Conservation (phyloP, 371 early-diverging fungal genomes). For the Syncephalastrum monosporum region DNA sequence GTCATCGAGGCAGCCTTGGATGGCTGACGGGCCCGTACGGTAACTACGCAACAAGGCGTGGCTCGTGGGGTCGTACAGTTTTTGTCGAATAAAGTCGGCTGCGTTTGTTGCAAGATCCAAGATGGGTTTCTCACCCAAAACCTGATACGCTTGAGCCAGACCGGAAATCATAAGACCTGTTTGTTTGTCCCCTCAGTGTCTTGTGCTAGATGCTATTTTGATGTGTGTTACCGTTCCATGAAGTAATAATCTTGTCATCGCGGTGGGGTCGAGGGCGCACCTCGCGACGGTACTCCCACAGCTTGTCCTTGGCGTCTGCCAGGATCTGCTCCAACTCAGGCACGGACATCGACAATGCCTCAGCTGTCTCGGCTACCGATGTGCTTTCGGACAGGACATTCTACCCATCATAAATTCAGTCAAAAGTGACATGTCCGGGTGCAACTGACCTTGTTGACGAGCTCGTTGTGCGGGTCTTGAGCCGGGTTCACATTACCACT, state of each 20-base stretch:
- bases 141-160: conserved; percentile 47
- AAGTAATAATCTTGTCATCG: conserved; percentile 60
- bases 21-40: conserved; percentile 47
- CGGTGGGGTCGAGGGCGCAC: conserved; percentile 59
- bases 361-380: conserved; percentile 7
- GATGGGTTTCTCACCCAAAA: conserved; percentile 29
- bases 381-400: conserved; percentile 14
- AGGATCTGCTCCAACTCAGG: conserved; percentile 3
- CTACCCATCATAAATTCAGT: background rate
- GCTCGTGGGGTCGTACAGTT: conserved; percentile 38
- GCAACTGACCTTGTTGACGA: conserved; percentile 46
- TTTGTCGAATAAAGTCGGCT: conserved; percentile 48
- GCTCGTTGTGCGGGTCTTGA: conserved; percentile 62
- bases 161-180: conserved; percentile 59
- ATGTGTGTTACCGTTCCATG: conserved; percentile 46
- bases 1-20: conserved; percentile 61
- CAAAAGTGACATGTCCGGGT: background rate
- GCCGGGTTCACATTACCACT: conserved; percentile 58
- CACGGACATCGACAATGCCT: conserved; percentile 7
- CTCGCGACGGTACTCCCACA: conserved; percentile 45
- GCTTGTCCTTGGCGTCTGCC: conserved; percentile 25
- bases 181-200: background rate
- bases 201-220: background rate
- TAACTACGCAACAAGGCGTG: conserved; percentile 45
- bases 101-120: conserved; percentile 43